phyloP scores from a whole-genome alignment of 116 monocot species.

The Dioscorea cayenensis region DNA sequence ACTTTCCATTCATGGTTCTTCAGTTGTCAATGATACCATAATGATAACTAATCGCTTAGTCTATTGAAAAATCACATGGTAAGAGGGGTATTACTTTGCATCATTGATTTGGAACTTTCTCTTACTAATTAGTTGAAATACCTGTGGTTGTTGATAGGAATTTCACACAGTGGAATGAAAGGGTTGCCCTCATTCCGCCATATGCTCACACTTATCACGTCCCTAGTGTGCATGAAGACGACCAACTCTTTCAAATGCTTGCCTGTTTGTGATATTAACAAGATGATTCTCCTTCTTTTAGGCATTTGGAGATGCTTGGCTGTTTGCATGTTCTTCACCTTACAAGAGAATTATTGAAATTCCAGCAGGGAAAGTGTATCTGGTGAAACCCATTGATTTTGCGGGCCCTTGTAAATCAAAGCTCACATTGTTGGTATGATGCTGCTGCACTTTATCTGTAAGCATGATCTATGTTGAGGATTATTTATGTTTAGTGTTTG shows the following conservation, averaged over 20 bases:
- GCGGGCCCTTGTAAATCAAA: constrained; percentile 38
- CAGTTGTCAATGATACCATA: too few species aligned
- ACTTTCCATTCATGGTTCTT: too few species aligned
- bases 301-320: constrained; percentile 49
- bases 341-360: constrained; percentile 16
- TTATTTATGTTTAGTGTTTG: not conserved
- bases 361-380: constrained; percentile 28
- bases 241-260: not conserved
- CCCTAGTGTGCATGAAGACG: not conserved
- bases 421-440: constrained; percentile 36
- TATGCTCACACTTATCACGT: not conserved
- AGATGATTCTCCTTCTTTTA: constrained; percentile 8
- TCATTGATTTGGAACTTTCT: not conserved
- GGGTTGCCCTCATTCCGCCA: too few species aligned
- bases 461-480: not conserved
- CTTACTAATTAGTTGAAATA: not conserved
- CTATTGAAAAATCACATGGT: too few species aligned
- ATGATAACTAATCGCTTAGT: too few species aligned
- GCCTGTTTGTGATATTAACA: not conserved
- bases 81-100: too few species aligned
- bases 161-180: not conserved
- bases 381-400: constrained; percentile 29
- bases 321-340: constrained; percentile 31
- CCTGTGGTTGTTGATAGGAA: not conserved
- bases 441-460: not conserved